Evolutionary conservation across 2,329 filamentous ascomycete genomes (phyloP), one percentile per base, ranked within the genome.

Genomic region (Calonectria honghensis): DNA sequence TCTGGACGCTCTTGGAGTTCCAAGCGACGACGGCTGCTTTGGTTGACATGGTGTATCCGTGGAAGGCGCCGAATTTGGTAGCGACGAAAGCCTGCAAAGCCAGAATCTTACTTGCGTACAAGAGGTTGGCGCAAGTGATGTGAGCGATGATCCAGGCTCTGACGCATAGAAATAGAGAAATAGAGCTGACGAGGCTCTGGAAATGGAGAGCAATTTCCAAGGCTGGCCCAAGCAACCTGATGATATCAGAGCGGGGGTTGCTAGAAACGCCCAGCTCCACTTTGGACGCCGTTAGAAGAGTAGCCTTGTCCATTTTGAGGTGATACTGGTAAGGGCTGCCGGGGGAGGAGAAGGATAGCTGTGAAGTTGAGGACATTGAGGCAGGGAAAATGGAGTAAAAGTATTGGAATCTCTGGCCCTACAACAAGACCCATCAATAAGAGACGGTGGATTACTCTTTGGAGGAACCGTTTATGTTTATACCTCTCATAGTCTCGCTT

Each of bases 241-340:
- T 77, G 63, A 86, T 68, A 50, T 82, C 79, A 24, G 83, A 83
- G 73, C 80, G 82, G 73, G 82, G 82, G 61, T 80, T 77, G 61
- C 81, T 74, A 45, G 80, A 78, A 32, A 80, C 79, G 11, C 76
- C 75, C 4, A 84, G 82, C 77, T 85, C 83, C 80, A 83, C 83
- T 59, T 77, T 83, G 63, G 85, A 84, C 75, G 85, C 81, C 54
- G 86, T 83, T 70, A 87, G 82, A 77, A 87, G 81, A 67, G 80
- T 81, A 74, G 84, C 80, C 74, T 85, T 84, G 76, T 84, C 83
- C 84, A 85, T 83, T 74, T 57, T 68, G 79, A 76, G 68, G 68
- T 35, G 66, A 45, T 74, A 73, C 52, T 52, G 73, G 61, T 51
- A 9, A 72, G 51, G 73, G 72, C 76, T 68, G 41, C 63, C 63